phyloP scores from a whole-genome alignment of 2,329 filamentous ascomycete genomes.

The Akanthomyces dipterigenus region DNA sequence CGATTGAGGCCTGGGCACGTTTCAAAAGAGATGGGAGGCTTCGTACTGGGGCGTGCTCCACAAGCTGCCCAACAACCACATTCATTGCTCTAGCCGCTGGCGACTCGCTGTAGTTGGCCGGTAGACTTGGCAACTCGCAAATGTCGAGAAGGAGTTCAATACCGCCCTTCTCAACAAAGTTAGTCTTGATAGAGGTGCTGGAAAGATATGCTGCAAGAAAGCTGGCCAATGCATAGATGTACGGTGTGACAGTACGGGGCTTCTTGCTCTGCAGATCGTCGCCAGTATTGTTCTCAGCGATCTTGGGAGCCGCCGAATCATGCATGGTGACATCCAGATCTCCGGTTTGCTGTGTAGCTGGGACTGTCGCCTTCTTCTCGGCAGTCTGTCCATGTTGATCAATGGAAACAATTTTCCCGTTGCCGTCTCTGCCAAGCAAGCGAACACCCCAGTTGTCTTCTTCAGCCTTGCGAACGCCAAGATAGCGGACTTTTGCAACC shows the following conservation, averaged over 20 bases:
- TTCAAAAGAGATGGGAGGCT: slow-evolving; percentile 75
- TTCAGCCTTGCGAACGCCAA: slow-evolving; percentile 65
- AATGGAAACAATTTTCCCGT: slow-evolving; percentile 45
- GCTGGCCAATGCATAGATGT: slow-evolving; percentile 66
- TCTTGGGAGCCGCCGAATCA: slow-evolving; percentile 34
- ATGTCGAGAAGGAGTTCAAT: slow-evolving; percentile 81
- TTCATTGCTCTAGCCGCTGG: slow-evolving; percentile 63
- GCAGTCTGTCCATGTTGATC: slow-evolving; percentile 44
- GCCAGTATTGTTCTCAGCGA: background rate
- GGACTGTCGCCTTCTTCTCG: slow-evolving; percentile 20
- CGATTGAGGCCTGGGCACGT: slow-evolving; percentile 63
- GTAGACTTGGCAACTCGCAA: slow-evolving; percentile 72
- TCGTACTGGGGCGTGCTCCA: slow-evolving; percentile 74
- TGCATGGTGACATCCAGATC: slow-evolving; percentile 60
- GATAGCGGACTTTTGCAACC: slow-evolving; percentile 70
- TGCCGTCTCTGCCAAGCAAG: slow-evolving; percentile 56
- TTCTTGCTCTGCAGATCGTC: slow-evolving; percentile 17
- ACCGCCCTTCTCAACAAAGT: slow-evolving; percentile 72
- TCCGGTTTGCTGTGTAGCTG: slow-evolving; percentile 34
- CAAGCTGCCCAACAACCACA: slow-evolving; percentile 67
- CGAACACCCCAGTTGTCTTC: slow-evolving; percentile 70
- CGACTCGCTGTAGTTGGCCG: slow-evolving; percentile 53
- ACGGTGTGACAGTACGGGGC: slow-evolving; percentile 50
- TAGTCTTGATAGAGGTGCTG: slow-evolving; percentile 63
- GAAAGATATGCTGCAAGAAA: slow-evolving; percentile 72